Percentiles rank a stretch among this genome's conserved stretches.
Conservation (phyloP, 345 rosid species). For the thale cress (Arabidopsis thaliana) region DNA sequence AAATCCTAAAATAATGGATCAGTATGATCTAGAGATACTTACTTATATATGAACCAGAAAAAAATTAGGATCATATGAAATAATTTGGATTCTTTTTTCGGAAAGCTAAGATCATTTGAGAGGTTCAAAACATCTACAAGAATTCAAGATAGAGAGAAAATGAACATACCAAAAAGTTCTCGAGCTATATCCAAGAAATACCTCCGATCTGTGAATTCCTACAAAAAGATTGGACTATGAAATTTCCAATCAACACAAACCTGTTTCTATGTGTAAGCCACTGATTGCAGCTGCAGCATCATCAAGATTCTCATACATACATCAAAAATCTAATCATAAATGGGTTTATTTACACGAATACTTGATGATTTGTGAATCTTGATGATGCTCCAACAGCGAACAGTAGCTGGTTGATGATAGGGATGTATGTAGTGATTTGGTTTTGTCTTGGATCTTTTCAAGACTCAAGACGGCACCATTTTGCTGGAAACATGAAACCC, state of each 20-base stretch:
- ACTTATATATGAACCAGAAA: not conserved
- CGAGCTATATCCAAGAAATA: not conserved
- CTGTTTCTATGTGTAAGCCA: constrained; percentile 48
- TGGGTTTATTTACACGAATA: constrained; percentile 25
- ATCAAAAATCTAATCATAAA: constrained; percentile 5
- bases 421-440: constrained; percentile 4
- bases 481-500: constrained; percentile 34
- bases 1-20: not conserved
- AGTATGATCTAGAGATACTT: not conserved
- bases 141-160: constrained; percentile 16
- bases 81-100: not conserved
- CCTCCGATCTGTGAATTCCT: constrained; percentile 22
- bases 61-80: too few species aligned
- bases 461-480: constrained; percentile 6
- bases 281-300: constrained; percentile 95
- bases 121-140: not conserved
- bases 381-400: constrained; percentile 86
- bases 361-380: constrained; percentile 72
- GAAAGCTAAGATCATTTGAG: not conserved
- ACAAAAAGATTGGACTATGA: not conserved
- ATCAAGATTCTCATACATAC: constrained; percentile 82
- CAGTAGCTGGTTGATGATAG: constrained; percentile 56
- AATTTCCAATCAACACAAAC: not conserved
- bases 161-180: not conserved
- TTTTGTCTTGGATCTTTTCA: not conserved